Conservation (phyloP, 352 stramenopile genomes). For the Globisporangium irregulare region DNA sequence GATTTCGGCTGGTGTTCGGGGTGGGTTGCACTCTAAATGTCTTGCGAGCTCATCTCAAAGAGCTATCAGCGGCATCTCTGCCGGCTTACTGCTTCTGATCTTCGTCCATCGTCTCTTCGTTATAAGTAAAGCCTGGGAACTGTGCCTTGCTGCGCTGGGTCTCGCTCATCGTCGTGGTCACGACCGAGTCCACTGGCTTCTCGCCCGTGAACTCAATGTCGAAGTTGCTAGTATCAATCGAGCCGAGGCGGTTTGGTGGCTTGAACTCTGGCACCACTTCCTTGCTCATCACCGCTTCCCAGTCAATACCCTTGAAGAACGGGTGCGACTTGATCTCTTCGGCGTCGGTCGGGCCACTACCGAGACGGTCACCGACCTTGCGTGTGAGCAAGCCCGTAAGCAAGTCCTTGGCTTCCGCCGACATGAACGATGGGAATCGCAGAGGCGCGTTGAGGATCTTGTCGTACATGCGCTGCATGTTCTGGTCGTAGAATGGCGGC, state of each 20-base stretch:
- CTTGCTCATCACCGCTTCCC: conserved; percentile 86
- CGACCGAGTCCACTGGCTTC: conserved; percentile 88
- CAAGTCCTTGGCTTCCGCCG: conserved; percentile 83
- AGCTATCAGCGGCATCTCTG: background rate
- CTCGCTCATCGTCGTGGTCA: conserved; percentile 90
- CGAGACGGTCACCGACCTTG: conserved; percentile 86
- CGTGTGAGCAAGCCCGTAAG: conserved; percentile 82
- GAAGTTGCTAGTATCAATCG: conserved; percentile 94
- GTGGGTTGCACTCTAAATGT: conserved; percentile 11
- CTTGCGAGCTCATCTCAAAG: conserved; percentile 10
- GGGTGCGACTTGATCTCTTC: conserved; percentile 92
- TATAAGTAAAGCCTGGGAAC: conserved; percentile 89
- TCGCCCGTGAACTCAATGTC: conserved; percentile 93
- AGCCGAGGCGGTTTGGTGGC: conserved; percentile 83
- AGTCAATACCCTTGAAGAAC: conserved; percentile 93
- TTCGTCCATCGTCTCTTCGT: conserved; percentile 85
- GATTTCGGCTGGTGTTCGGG: background rate
- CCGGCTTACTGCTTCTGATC: conserved; percentile 76
- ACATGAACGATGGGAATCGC: conserved; percentile 90
- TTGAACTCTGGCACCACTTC: conserved; percentile 91
- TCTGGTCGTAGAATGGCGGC: conserved; percentile 93
- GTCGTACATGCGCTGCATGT: conserved; percentile 94
- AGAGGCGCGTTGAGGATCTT: conserved; percentile 92
- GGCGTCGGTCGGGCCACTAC: conserved; percentile 80
- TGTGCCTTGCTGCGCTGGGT: conserved; percentile 89